These are phyloP conservation scores for Phaseolus coccineus DNA, from an alignment of 331 rosid genomes.

Conservation along the genomic window DNA sequence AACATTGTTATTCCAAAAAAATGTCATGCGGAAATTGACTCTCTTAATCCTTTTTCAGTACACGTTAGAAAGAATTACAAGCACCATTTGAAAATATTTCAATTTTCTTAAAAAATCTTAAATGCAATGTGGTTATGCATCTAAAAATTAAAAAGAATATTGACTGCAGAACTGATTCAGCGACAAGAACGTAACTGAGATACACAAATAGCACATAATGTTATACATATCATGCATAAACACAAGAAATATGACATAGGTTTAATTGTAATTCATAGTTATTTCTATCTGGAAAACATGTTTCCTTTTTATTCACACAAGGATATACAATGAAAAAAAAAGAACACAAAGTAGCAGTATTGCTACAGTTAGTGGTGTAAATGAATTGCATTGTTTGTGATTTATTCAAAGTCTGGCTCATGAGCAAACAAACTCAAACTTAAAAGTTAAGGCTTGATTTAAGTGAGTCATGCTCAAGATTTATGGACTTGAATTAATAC, in stretches of 20 bases:
- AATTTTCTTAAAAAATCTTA: neutral
- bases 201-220: neutral
- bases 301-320: constrained; percentile 8
- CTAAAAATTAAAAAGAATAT: neutral
- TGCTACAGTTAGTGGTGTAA: constrained; percentile 8
- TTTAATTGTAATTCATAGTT: constrained; percentile 24
- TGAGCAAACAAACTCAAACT: neutral
- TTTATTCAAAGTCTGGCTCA: neutral
- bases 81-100: neutral
- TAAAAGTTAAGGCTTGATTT: neutral
- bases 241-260: neutral
- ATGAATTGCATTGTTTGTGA: neutral
- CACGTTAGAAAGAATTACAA: neutral
- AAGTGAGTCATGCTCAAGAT: neutral
- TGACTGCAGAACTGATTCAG: constrained; percentile 5
- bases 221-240: constrained; percentile 7
- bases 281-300: constrained; percentile 27
- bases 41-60: neutral
- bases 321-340: neutral
- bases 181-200: neutral
- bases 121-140: neutral
- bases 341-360: neutral
- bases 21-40: neutral
- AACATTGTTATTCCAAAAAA: neutral
- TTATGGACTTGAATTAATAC: neutral